Evolutionary conservation across 1,284 basidiomycete species (phyloP).

Genomic region (Ceratorhiza oryzae-sativae): DNA sequence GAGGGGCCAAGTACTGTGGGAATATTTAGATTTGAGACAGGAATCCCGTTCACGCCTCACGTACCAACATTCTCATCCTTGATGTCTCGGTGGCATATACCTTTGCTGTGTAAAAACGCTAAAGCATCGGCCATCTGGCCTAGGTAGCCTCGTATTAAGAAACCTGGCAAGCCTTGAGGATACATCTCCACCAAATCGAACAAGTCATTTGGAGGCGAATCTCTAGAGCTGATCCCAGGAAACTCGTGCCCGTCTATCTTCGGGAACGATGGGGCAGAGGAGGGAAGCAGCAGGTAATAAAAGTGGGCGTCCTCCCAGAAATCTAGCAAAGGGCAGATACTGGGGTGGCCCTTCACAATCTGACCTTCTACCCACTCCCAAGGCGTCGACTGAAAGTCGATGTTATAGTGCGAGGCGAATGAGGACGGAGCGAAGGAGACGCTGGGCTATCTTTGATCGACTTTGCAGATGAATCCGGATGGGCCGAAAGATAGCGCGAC

Average conservation of each 20-base stretch:
- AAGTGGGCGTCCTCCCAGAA: conserved; percentile 98
- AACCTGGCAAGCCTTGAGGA: conserved; percentile 82
- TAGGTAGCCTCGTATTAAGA: conserved; percentile 82
- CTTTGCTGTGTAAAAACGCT: conserved; percentile 88
- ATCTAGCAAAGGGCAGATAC: conserved; percentile 92
- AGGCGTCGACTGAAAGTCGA: conserved; percentile 37
- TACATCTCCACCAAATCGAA: conserved; percentile 95
- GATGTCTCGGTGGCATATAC: conserved; percentile 96
- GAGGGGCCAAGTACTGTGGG: conserved; percentile 64
- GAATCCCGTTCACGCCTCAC: conserved; percentile 53
- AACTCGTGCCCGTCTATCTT: conserved; percentile 39
- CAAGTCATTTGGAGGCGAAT: conserved; percentile 63
- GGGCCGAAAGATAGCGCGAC: conserved; percentile 48
- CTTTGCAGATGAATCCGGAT: conserved; percentile 23
- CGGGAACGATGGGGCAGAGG: conserved; percentile 59
- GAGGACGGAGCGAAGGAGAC: background rate
- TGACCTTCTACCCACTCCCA: conserved; percentile 69
- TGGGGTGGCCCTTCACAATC: conserved; percentile 82
- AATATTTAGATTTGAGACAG: conserved; percentile 45
- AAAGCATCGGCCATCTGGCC: conserved; percentile 95
- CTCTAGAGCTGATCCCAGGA: conserved; percentile 33
- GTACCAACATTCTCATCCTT: conserved; percentile 92
- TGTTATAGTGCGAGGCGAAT: conserved; percentile 28
- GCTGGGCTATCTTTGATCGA: conserved; percentile 15
- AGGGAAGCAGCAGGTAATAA: conserved; percentile 89